Conservation (phyloP, 2,329 filamentous ascomycete species). For the Ophiostoma novo-ulmi region DNA sequence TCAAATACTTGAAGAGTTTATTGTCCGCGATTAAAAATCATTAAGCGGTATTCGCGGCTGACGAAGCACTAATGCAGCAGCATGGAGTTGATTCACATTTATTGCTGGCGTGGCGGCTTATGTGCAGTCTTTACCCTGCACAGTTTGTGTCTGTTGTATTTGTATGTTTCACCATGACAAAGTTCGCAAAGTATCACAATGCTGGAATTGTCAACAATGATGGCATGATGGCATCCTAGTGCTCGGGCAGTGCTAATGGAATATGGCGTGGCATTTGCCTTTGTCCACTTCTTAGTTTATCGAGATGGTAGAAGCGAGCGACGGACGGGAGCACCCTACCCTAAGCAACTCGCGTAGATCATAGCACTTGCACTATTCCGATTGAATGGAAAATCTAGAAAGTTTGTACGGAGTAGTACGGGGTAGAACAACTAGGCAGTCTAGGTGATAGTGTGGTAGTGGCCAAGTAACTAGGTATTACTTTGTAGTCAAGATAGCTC, state of each 20-base stretch:
- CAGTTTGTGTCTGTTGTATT: too few relatives aligned
- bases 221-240: too few relatives aligned
- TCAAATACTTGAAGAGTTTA: neutral
- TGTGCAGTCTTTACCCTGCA: neutral
- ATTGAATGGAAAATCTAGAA: neutral
- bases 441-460: too few relatives aligned
- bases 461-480: too few relatives aligned
- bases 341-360: neutral
- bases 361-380: neutral
- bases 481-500: neutral
- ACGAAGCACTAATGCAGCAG: neutral
- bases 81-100: neutral
- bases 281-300: slow-evolving; percentile 5
- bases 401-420: neutral
- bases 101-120: neutral
- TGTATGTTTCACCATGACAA: too few relatives aligned
- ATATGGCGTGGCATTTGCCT: neutral
- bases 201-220: too few relatives aligned
- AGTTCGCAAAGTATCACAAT: too few relatives aligned
- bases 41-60: neutral
- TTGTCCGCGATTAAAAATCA: neutral
- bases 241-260: too few relatives aligned
- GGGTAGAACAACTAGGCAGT: too few relatives aligned
- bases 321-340: neutral
- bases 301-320: neutral